Evolutionary conservation across 2,329 filamentous ascomycete species (phyloP), one percentile per base, ranked within the genome.

Genomic region (Trichoderma arundinaceum): DNA sequence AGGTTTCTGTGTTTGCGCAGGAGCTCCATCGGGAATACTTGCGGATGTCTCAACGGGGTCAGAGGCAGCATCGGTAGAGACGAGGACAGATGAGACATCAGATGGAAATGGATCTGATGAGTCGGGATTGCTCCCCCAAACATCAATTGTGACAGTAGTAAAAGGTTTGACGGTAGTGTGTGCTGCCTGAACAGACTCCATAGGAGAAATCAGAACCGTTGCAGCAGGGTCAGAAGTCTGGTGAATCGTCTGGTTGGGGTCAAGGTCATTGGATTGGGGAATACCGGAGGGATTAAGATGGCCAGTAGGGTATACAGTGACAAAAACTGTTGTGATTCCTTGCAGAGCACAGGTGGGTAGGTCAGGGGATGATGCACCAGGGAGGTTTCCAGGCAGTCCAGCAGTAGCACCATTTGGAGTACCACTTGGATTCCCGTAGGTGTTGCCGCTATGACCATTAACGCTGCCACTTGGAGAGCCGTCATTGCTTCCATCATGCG

Each of bases 281-380:
- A 60, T 8, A 32, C 57, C 63, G 53, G 69, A 69, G 75, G 48
- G 57, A 10, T 44, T 32, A 60, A 51, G 17, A 60, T 60, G 68
- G 51, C 69, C 72, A 65, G 74, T 72, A 13, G 79, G 77, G 60
- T 75, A 76, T 57, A 84, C 74, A 39, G 83, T 84, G 68, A 85
- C 73, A 69, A 83, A 82, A 67, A 84, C 77, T 44, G 83, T 84
- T 41, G 76, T 78, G 41, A 78, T 79, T 7, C 73, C 72, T 65
- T 76, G 71, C 46, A 76, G 66, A 67, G 77, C 74, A 69, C 83
- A 84, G 28, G 77, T 81, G 54, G 74, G 71, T 70, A 67, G 49
- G 13, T 62, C 43, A 56, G 59, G 48, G 38, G 63, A 66, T 56
- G 43, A 66, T 56, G 43, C 68, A 49, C 58, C 70, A 39, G 69